Evolutionary conservation across 805 yeast species (phyloP).

Genomic region (Sugiyamaella smithiae): DNA sequence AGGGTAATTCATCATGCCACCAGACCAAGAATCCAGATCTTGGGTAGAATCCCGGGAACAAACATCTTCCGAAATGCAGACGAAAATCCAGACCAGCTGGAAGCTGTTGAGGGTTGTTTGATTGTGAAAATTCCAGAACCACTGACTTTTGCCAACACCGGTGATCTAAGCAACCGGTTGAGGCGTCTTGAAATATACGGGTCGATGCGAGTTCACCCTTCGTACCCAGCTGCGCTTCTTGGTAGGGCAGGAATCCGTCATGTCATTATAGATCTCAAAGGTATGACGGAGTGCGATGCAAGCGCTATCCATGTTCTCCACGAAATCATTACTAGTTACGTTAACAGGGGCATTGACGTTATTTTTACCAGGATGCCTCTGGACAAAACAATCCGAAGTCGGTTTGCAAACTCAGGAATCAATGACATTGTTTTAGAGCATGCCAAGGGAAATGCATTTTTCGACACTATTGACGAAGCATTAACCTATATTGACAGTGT

Average conservation of each 20-base stretch:
- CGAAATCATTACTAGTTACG: slow-evolving; percentile 58
- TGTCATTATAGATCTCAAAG: slow-evolving; percentile 73
- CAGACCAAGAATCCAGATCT: slow-evolving; percentile 76
- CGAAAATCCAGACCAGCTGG: slow-evolving; percentile 44
- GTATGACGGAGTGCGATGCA: slow-evolving; percentile 78
- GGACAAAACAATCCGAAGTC: slow-evolving; percentile 44
- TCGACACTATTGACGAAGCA: slow-evolving; percentile 57
- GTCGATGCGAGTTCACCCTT: slow-evolving; percentile 71
- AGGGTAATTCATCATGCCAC: slow-evolving; percentile 80
- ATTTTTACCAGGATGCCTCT: slow-evolving; percentile 60
- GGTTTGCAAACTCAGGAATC: slow-evolving; percentile 58
- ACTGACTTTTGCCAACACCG: slow-evolving; percentile 79
- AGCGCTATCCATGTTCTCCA: slow-evolving; percentile 70
- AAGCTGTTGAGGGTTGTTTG: slow-evolving; percentile 64
- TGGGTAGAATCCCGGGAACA: slow-evolving; percentile 65
- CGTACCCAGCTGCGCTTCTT: slow-evolving; percentile 55
- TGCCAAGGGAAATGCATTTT: slow-evolving; percentile 37
- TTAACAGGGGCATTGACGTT: slow-evolving; percentile 52
- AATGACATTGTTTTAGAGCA: slow-evolving; percentile 33
- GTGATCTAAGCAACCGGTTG: slow-evolving; percentile 66
- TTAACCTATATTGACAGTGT: slow-evolving; percentile 32
- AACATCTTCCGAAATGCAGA: slow-evolving; percentile 70
- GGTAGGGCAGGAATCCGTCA: slow-evolving; percentile 47
- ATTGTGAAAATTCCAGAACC: slow-evolving; percentile 86
- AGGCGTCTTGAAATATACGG: slow-evolving; percentile 74